Evolutionary conservation across 176 grass and related monocot genomes (phyloP).

Genomic region (Hordeum marinum): DNA sequence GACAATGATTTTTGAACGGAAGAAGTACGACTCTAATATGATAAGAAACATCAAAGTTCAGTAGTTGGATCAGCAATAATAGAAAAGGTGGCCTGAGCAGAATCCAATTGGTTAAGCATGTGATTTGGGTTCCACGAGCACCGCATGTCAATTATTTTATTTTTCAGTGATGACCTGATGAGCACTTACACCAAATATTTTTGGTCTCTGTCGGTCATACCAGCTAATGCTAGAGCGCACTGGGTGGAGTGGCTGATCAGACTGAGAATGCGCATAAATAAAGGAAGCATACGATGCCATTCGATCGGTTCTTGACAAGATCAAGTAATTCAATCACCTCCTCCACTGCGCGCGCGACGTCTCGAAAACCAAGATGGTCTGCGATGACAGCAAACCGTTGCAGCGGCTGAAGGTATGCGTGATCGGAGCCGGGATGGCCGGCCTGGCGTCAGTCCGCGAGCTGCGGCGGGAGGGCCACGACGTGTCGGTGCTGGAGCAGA

Average conservation of each 20-base stretch:
- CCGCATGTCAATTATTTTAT: background rate
- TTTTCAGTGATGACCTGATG: background rate
- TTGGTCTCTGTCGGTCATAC: background rate
- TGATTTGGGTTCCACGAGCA: background rate
- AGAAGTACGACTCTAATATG: no score
- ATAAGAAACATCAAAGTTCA: no score
- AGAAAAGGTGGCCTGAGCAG: background rate
- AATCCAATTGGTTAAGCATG: background rate
- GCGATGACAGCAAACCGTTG: background rate
- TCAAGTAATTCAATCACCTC: background rate
- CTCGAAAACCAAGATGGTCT: background rate
- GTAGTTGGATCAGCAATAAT: no score
- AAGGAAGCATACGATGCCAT: background rate
- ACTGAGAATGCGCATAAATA: background rate
- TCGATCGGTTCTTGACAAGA: background rate
- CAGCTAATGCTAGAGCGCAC: background rate
- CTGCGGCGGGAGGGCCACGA: background rate
- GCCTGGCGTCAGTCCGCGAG: background rate
- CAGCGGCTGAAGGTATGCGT: background rate
- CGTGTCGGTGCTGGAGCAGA: background rate
- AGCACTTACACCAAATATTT: background rate
- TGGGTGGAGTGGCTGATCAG: background rate
- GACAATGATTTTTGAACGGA: no score
- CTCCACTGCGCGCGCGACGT: background rate
- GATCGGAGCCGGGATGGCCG: background rate